Evolutionary conservation across 148 eudicot genomes (phyloP), one percentile per base, ranked within the genome.

Genomic region (Persicaria tinctoria): DNA sequence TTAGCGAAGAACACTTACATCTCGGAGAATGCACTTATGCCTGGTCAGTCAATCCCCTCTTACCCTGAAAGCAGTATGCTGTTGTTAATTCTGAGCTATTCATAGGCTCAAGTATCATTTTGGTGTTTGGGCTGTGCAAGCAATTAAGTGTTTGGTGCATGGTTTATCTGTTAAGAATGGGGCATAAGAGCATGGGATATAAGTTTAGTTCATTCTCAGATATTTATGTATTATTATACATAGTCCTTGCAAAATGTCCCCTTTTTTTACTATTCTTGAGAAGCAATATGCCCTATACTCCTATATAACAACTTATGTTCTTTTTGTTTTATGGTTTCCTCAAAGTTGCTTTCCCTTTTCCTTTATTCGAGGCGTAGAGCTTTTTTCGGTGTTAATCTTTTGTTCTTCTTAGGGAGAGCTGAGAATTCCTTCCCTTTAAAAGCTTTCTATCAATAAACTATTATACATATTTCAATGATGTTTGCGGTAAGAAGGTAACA

Each of bases 1-100:
- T n/a, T n/a, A n/a, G n/a, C n/a, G n/a, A n/a, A n/a, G n/a, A n/a
- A n/a, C n/a, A n/a, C n/a, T n/a, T 92, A 92, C 71, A 70, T 95
- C 73, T 92, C 97, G 1, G 99, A 95, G 80, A 95, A 95, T 83
- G 97, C 99, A 13, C 86, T 95, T 46, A 85, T 95, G 92, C 94
- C 99, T 76, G 99, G 98, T 92, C n/a, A 66, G 85, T 86, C 5
- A 49, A 17, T 69, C 48, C 71, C 51, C 45, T 46, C 11, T 73
- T 64, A 64, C 70, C 12, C 7, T 13, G 4, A 63, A 18, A 59
- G 64, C 38, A 59, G n/a, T n/a, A n/a, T n/a, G n/a, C n/a, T n/a
- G n/a, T n/a, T n/a, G n/a, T n/a, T n/a, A n/a, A n/a, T n/a, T n/a
- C n/a, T n/a, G n/a, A n/a, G n/a, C n/a, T n/a, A n/a, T n/a, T n/a